These are phyloP conservation scores for Stachybotrys chartarum DNA, from an alignment of 2,329 filamentous ascomycete species.

Conservation along the genomic window DNA sequence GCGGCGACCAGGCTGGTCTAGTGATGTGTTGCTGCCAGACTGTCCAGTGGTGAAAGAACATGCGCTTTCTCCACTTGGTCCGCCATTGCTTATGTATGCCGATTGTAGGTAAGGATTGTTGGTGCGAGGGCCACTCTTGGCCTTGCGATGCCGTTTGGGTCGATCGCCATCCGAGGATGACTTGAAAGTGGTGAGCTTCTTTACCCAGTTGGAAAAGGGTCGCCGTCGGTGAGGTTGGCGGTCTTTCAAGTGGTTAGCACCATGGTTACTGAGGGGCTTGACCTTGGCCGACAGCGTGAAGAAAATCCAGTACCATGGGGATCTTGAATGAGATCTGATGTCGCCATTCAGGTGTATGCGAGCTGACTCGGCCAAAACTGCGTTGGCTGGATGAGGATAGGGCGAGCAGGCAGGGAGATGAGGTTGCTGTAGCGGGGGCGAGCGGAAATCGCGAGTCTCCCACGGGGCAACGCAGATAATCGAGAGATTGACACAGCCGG, in stretches of 20 bases:
- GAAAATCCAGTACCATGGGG: conserved; percentile 12
- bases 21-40: conserved; percentile 47
- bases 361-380: not conserved
- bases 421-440: not conserved
- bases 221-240: conserved; percentile 62
- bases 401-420: not conserved
- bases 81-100: conserved; percentile 41
- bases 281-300: not conserved
- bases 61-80: conserved; percentile 34
- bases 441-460: not conserved
- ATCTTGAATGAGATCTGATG: conserved; percentile 15
- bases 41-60: conserved; percentile 49
- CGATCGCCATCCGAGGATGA: conserved; percentile 54
- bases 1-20: conserved; percentile 51
- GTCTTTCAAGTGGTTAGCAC: conserved; percentile 45
- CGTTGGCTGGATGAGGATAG: not conserved
- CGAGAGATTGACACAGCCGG: too few relatives aligned
- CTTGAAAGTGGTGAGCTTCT: conserved; percentile 85
- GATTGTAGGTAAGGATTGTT: conserved; percentile 94
- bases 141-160: conserved; percentile 32
- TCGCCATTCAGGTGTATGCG: conserved; percentile 7
- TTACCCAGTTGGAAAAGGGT: conserved; percentile 91
- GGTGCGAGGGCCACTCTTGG: conserved; percentile 55
- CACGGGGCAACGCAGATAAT: not conserved
- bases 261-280: not conserved